Conservation (phyloP, 73 alveolate genomes). For the Paramecium primaurelia region DNA sequence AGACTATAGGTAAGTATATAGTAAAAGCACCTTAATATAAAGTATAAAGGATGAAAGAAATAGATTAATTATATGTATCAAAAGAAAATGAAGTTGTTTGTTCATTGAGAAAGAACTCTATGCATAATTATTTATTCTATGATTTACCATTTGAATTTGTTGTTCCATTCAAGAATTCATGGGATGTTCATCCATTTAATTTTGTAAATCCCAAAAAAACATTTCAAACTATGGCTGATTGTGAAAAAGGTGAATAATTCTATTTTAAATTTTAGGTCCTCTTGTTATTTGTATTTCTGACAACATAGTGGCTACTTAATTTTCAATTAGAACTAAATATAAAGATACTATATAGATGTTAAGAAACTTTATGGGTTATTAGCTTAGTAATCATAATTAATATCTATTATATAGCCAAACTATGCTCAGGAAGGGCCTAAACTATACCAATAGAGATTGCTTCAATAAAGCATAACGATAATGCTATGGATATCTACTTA, state of each 20-base stretch:
- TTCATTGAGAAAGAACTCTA: constrained; percentile 9
- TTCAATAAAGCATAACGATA: background rate
- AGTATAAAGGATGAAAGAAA: background rate
- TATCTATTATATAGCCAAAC: background rate
- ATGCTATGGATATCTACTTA: constrained; percentile 2
- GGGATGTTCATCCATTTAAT: constrained; percentile 94
- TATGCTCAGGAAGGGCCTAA: background rate
- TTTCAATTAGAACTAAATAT: constrained; percentile 77
- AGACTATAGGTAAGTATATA: constrained; percentile 55
- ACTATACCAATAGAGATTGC: background rate
- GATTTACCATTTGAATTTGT: constrained; percentile 78
- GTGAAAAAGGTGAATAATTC: constrained; percentile 69
- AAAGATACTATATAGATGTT: constrained; percentile 71
- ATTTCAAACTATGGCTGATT: constrained; percentile 81
- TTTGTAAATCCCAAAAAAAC: constrained; percentile 69
- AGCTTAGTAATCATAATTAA: background rate
- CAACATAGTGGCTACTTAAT: constrained; percentile 83
- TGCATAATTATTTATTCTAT: constrained; percentile 49
- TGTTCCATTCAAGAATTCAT: constrained; percentile 76
- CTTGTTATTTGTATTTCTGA: constrained; percentile 63
- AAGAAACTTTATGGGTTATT: constrained; percentile 65
- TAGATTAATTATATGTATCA: constrained; percentile 12
- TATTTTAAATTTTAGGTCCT: background rate
- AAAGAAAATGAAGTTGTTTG: constrained; percentile 13
- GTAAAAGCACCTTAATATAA: constrained; percentile 38